Base-by-base conservation (phyloP, 805 yeast species). In the Cyberlindnera maritima region DNA sequence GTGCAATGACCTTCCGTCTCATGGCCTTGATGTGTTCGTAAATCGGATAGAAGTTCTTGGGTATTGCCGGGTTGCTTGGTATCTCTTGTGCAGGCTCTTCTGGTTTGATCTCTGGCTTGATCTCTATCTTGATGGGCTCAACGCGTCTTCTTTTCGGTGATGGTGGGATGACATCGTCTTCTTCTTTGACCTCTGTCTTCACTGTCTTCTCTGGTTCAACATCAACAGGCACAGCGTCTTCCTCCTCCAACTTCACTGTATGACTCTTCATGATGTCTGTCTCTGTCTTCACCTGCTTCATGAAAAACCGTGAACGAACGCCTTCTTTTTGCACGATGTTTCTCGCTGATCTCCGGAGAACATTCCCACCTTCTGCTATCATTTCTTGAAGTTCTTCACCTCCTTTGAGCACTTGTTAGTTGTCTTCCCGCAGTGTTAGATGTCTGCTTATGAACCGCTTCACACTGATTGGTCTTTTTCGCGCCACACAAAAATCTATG, bases 1-100 rank as follows among this genome's bases (percentile, higher is more conserved):
- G 97, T 0, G 97, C 81, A n/a, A 67, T 64, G 13, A 84, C 72
- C 42, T 72, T 71, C 3, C 73, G 56, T 49, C 97, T 72, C 94
- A 89, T 86, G 19, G 65, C 67, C 44, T 81, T 80, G 29, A 90
- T 70, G 49, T 72, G 77, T 42, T 79, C 69, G 57, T 84, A 85
- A 38, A 84, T 76, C 2, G 72, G 69, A 49, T 68, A 63, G 70
- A 85, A 86, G 53, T 76, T 74, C 40, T 60, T 58, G 0, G 85
- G 79, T 2, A 53, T 36, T 20, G 40, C n/a, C n/a, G n/a, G n/a
- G n/a, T n/a, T n/a, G n/a, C n/a, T n/a, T n/a, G n/a, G 38, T 33
- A 21, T 19, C 34, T 19, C 23, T 10, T 33, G 37, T 34, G n/a
- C 15, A 3, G 18, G 4, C 26, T 47, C 47, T 26, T 28, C 38